Evolutionary conservation across 2,329 filamentous ascomycete species (phyloP), one percentile per base, ranked within the genome.

Genomic region (Penicillium sp.): DNA sequence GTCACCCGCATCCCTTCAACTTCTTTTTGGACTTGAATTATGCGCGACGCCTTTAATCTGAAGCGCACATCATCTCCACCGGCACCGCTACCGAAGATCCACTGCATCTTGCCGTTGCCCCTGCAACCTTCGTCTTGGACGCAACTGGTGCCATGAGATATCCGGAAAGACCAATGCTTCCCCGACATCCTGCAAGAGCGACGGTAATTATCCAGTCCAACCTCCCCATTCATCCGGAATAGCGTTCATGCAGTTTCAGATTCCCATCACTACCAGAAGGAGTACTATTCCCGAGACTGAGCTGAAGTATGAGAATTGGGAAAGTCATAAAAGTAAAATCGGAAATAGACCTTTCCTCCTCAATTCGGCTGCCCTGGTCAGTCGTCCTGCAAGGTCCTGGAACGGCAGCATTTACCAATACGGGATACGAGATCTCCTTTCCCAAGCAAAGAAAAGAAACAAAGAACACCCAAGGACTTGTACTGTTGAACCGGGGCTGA

Each of bases 1-100:
- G 60, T 61, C 58, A 35, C 6, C 55, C 44, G 35, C 50, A 56
- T 52, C 57, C 55, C 46, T 56, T 53, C 35, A 24, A 25, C 42
- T 18, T 50, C 51, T 51, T 47, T 44, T 10, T 39, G 47, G 35
- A 13, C 8, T 44, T 20, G 25, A 47, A 45, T 48, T 45, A 42
- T 18, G n/a, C 41, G 28, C 15, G 20, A 46, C 24, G 20, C 43
- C 28, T 53, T 46, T 9, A 42, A 47, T 50, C 51, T 59, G 49
- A 58, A 59, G 56, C 51, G 15, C 27, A 38, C 39, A n/a, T 29
- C 38, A 52, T 43, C 39, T 39, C 20, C 10, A 29, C 39, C 3
- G n/a, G n/a, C 44, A 44, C 25, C 29, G 40, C 44, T 49, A 39
- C 39, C 40, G 48, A 48, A 45, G 32, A 42, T 38, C 42, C 43